Base-by-base conservation (phyloP, 208 protist genomes). In the Trypanosoma melophagium region DNA sequence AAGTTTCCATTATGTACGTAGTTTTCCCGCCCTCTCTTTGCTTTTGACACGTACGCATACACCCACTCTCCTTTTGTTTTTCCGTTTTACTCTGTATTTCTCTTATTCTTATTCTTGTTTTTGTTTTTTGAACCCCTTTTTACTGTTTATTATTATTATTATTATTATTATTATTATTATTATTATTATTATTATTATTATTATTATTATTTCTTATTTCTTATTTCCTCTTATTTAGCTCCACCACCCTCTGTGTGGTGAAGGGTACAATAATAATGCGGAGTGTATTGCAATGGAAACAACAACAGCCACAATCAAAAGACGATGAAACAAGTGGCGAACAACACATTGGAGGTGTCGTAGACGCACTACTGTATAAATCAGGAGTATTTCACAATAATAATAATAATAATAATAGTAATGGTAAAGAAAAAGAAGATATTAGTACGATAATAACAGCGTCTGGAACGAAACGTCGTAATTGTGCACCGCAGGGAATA, bases 311-410 rank as follows among this genome's bases (percentile, higher is more conserved):
- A n/a, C n/a, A n/a, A n/a, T n/a, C n/a, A n/a, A n/a, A n/a, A n/a
- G 44, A 3, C 35, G 31, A 60, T 24, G 35, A 41, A 24, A 58
- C 16, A 1, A 52, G n/a, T 19, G 31, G 31, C n/a, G 28, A 44
- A 17, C 7, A 17, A 14, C 14, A 17, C 17, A 52, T 68, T 16
- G 53, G 62, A 35, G 52, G 24, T 40, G 62, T 68, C 51, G 17
- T 68, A 13, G 62, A 68, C 24, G 50, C 62, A n/a, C 28, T 68
- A 16, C 31, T 68, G 8, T 17, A 59, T 12, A 68, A 59, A 24
- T 10, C 53, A 19, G 51, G 51, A 38, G 3, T 59, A 44, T 14
- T 44, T 44, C 40, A 44, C 12, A 44, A 44, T 44, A 44, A 44
- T 44, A 44, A 44, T 44, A 44, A 14, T 44, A 44, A 44, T 54